Base-by-base conservation (phyloP, 306 rosid species). In the Mucuna pruriens region DNA sequence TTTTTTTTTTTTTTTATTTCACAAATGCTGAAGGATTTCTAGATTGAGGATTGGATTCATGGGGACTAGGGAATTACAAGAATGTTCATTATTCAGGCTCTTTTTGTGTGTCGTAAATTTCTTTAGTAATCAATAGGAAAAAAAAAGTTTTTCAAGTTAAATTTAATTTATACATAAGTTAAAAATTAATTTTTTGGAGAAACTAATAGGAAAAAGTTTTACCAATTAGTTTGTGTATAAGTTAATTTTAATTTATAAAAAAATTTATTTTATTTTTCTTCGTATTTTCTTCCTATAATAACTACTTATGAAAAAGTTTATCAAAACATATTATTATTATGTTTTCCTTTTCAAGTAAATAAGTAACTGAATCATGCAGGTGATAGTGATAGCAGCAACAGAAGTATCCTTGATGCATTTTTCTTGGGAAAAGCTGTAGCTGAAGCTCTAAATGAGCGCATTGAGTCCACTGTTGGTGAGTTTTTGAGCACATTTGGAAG, bases 361-460 rank as follows among this genome's bases (percentile, higher is more conserved):
- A 75, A 76, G 76, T 40, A 58, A 22, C 39, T 77, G 80, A 77
- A 68, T 83, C 49, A 67, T 79, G 87, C 82, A 93, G 99, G 91
- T 52, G 97, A 93, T 71, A 78, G 85, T 66, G 94, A 88, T 69
- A 92, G 87, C 86, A 87, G 89, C 71, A 93, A 87, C 88, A 88
- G 82, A 87, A 90, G 89, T 76, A 89, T 95, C 82, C 83, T 93
- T 49, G 97, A 95, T 87, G 97, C 99, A 1, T 95, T 95, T 87
- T 95, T 95, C 94, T 81, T 95, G 86, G 99, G 99, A 49, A 95
- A 93, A 78, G 99, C 99, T 83, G 58, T 95, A 4, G 99, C 97
- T 11, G 99, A 95, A 85, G 94, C 97, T 54, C 44, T 95, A 66
- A 93, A 91, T 34, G 98, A 95, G 85, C 94, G 99, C 12, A 76